Percentiles rank a stretch among this genome's conserved stretches.
Conservation (phyloP, 495 filamentous ascomycete species). For the Trichoderma asperelloides region DNA sequence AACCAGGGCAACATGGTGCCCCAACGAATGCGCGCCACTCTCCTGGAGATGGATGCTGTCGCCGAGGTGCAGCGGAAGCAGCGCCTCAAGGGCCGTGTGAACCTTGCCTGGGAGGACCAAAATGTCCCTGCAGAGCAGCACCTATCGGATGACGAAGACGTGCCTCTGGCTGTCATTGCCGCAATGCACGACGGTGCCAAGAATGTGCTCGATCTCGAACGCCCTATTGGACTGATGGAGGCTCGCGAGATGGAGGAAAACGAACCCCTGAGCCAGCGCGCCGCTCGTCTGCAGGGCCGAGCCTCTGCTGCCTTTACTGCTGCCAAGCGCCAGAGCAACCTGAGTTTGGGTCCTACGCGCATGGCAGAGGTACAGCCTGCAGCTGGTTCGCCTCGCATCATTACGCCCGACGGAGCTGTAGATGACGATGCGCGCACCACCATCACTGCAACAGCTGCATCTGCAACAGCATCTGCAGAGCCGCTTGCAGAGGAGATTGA, state of each 20-base stretch:
- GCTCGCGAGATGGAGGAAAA: conserved; percentile 79
- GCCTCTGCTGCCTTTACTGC: conserved; percentile 2
- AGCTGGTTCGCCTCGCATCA: conserved; percentile 11
- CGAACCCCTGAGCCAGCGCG: conserved; percentile 74
- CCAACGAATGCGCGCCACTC: conserved; percentile 75
- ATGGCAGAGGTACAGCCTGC: conserved; percentile 8
- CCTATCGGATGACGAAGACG: conserved; percentile 55
- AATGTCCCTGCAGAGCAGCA: conserved; percentile 41
- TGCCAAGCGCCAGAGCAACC: conserved; percentile 30
- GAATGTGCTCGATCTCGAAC: conserved; percentile 41
- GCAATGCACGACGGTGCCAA: conserved; percentile 45
- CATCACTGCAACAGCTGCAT: not conserved
- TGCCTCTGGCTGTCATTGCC: conserved; percentile 75
- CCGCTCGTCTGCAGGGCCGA: conserved; percentile 64
- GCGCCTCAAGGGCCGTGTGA: conserved; percentile 62
- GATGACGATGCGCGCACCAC: not conserved
- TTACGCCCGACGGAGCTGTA: not conserved
- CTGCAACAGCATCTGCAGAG: not conserved
- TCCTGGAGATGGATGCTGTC: conserved; percentile 85
- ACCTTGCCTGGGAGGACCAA: conserved; percentile 80
- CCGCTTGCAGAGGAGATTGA: conserved; percentile 41
- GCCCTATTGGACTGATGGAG: conserved; percentile 79
- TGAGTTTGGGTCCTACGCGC: conserved; percentile 25
- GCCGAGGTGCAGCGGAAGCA: conserved; percentile 75
- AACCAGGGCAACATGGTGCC: conserved; percentile 58